Evolutionary conservation across 73 alveolate species (phyloP), one percentile per base, ranked within the genome.

Genomic region (Paramecium biaurelia): DNA sequence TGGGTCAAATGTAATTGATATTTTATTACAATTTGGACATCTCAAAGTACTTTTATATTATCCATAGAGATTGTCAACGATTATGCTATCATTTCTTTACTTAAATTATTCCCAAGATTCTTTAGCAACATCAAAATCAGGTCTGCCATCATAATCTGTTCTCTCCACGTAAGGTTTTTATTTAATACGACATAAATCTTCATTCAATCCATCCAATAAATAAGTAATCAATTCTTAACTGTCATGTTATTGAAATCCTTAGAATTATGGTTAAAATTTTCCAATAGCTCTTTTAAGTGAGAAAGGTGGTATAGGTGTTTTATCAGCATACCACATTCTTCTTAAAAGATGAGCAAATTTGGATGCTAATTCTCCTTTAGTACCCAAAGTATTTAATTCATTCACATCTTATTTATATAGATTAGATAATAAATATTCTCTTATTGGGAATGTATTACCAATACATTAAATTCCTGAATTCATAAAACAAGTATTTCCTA

Each of bases 401-500:
- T 98, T 98, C 28, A 98, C 92, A 57, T 98, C 99, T 38, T 89
- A 35, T 41, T 63, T 59, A 74, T 95, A 96, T 21, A 49, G 21
- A 68, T 92, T 92, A 14, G 82, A 85, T 24, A 97, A 74, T 95
- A 94, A 95, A 85, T 95, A 98, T 76, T 94, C 95, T 47, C 98
- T 97, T 41, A 97, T 90, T 56, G 93, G 95, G 85, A 94, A 95
- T 8, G 98, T 96, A 92, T 98, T 98, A 37, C 98, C 92, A 68
- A 98, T 74, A 76, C 99, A 97, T 94, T 98, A 98, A n/a, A 53
- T 94, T 93, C 99, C 99, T 76, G 99, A 96, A 92, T 98, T 99
- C 96, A 99, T 96, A 95, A 95, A 99, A 95, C 99, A 99, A n/a
- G 99, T 98, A 90, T 99, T 99, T 76, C 99, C 99, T 87, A 98